Conservation (phyloP, 176 grass and related monocot species). For the Aegilops umbellulata region DNA sequence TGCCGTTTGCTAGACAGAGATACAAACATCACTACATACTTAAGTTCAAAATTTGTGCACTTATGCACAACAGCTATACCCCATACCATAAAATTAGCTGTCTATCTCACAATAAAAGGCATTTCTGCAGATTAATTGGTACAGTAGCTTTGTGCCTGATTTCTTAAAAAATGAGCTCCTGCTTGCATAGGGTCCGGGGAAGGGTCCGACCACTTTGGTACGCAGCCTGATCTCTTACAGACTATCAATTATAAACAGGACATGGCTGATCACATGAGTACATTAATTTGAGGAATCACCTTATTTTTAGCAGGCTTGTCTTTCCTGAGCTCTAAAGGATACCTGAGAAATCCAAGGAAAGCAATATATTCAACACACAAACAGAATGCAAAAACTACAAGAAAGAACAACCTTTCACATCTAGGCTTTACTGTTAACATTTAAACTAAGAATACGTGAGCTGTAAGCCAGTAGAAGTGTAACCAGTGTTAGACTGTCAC, state of each 20-base stretch:
- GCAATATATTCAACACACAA: constrained; percentile 17
- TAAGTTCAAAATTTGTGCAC: neutral
- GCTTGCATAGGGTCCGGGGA: no score
- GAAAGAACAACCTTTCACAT: constrained; percentile 16
- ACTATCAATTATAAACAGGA: constrained; percentile 11
- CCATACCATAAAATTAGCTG: neutral
- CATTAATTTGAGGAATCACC: constrained; percentile 41
- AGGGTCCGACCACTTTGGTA: no score
- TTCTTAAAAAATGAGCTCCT: neutral
- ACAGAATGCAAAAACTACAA: constrained; percentile 2
- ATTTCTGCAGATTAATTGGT: constrained; percentile 15
- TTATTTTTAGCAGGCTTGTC: constrained; percentile 91
- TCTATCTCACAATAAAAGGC: neutral
- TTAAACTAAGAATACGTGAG: constrained; percentile 17
- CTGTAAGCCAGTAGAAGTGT: neutral
- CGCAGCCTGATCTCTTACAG: neutral
- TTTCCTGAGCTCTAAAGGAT: constrained; percentile 93
- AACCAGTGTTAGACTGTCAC: neutral
- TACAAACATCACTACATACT: neutral
- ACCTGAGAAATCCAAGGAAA: constrained; percentile 70
- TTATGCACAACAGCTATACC: constrained; percentile 6
- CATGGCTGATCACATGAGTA: constrained; percentile 10
- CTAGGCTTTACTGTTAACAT: neutral
- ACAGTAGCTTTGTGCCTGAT: neutral
- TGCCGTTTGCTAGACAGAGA: neutral